Base-by-base conservation (phyloP, 305 asterid genomes). In the Fraxinus dipetala region DNA sequence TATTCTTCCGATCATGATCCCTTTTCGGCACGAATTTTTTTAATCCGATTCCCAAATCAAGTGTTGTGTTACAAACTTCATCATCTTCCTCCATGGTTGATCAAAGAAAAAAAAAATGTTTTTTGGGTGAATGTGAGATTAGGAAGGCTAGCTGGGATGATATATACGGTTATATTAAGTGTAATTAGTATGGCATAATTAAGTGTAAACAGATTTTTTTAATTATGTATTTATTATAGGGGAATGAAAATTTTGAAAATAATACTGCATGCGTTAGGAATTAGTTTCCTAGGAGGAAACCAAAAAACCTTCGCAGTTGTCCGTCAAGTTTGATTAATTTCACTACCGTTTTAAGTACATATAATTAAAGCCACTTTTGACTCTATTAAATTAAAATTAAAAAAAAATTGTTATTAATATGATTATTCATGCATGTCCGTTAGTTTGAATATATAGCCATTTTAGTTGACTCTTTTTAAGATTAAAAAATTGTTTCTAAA, bases 231-330 rank as follows among this genome's bases (percentile, higher is more conserved):
- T 91, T 54, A 89, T 87, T 84, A 83, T 82, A 80, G 28, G 81
- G 82, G 76, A 77, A 81, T 88, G 82, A 85, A 82, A 56, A 59
- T 69, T 79, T 75, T 74, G 78, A 83, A 82, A 56, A 75, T 74
- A 86, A 86, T 89, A 75, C 88, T 85, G 82, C 85, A 85, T 84
- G 85, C 88, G 92, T 91, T 88, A 86, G 85, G 84, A 80, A 80
- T 16, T 75, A 74, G 89, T 82, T 84, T 85, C 85, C 82, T 84
- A 30, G 34, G 85, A 81, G 84, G 88, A 88, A 83, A 85, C 86
- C 85, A 82, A 75, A 81, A 59, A 84, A 82, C 72, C 48, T 84
- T 54, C 31, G 48, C 54, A 36, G 48, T 31, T 45, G 70, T 35
- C 61, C 67, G 72, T 45, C 84, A 10, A 9, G 72, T 22, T 65